Base-by-base conservation (phyloP, 306 rosid species). In the Dalbergia oliveri region DNA sequence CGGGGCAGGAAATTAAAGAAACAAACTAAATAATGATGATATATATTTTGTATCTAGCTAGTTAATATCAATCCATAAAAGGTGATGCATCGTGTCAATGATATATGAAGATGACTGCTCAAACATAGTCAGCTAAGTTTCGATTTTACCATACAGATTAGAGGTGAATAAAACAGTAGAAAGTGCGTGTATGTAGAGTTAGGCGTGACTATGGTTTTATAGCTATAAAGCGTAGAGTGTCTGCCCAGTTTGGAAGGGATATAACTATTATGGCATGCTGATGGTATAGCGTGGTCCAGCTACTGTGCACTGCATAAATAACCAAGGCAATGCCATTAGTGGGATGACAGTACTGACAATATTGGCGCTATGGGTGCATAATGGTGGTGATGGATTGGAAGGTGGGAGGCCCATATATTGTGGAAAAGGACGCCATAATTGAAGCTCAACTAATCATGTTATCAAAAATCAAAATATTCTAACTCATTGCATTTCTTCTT, bases 201-300 rank as follows among this genome's bases (percentile, higher is more conserved):
- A 37, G 7, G 41, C 41, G 41, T 37, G 41, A 37, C 41, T 37
- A 37, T 37, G 41, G 41, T 37, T 37, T 37, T 37, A 37, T 37
- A 37, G 41, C 41, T 60, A 5, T 60, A 60, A 8, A 26, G 66
- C 34, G 7, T 58, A 4, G 63, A 15, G 9, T 31, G 66, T 26
- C 43, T 31, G 66, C 66, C 66, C 31, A 13, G 7, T 3, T 26
- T 61, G 43, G 41, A 61, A 61, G 33, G 43, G 47, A 8, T 15
- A 34, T 11, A 14, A 37, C 6, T 47, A 47, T 3, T 11, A 47
- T 47, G 69, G 69, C 49, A 64, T n/a, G 26, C 43, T 61, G 49
- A 64, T 34, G 69, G 7, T 15, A 8, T 35, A 64, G 69, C 45
- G 69, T 64, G 69, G 69, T 64, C 69, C 49, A 34, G 49, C 69